Conservation (phyloP, 1,284 basidiomycete species). For the Tilletiopsis washingtonensis region DNA sequence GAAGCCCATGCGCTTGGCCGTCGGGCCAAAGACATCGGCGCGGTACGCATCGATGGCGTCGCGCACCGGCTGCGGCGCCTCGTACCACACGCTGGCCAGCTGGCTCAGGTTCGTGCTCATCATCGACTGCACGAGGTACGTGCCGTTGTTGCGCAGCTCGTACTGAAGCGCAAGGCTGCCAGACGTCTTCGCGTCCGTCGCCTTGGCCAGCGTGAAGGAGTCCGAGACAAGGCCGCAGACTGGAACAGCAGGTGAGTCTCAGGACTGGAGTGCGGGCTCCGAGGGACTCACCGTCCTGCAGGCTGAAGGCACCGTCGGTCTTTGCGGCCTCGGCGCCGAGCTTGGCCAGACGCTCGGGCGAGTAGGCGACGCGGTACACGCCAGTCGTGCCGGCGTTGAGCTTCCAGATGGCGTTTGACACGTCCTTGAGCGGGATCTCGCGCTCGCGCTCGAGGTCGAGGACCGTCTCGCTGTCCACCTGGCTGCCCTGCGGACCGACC, state of each 20-base stretch:
- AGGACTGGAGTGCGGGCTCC: no score
- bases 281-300: slow-evolving; percentile 79
- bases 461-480: slow-evolving; percentile 60
- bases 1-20: slow-evolving; percentile 72
- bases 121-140: slow-evolving; percentile 37
- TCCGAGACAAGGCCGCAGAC: slow-evolving; percentile 80
- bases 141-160: slow-evolving; percentile 54
- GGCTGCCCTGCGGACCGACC: slow-evolving; percentile 54
- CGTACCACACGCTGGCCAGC: slow-evolving; percentile 68
- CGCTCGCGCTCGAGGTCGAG: slow-evolving; percentile 63
- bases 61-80: slow-evolving; percentile 59
- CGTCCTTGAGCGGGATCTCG: slow-evolving; percentile 58
- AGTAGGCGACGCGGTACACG: slow-evolving; percentile 84
- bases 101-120: slow-evolving; percentile 19
- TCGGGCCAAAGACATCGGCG: slow-evolving; percentile 63
- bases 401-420: slow-evolving; percentile 61
- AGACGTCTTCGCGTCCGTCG: slow-evolving; percentile 68
- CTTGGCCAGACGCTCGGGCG: slow-evolving; percentile 66
- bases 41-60: slow-evolving; percentile 29
- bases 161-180: slow-evolving; percentile 67
- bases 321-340: slow-evolving; percentile 73
- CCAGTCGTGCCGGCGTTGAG: slow-evolving; percentile 82
- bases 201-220: slow-evolving; percentile 68
- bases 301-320: slow-evolving; percentile 60
- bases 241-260: no score